Evolutionary conservation across 1,284 basidiomycete genomes (phyloP), one percentile per base, ranked within the genome.

Genomic region (Pseudozyma thailandica): DNA sequence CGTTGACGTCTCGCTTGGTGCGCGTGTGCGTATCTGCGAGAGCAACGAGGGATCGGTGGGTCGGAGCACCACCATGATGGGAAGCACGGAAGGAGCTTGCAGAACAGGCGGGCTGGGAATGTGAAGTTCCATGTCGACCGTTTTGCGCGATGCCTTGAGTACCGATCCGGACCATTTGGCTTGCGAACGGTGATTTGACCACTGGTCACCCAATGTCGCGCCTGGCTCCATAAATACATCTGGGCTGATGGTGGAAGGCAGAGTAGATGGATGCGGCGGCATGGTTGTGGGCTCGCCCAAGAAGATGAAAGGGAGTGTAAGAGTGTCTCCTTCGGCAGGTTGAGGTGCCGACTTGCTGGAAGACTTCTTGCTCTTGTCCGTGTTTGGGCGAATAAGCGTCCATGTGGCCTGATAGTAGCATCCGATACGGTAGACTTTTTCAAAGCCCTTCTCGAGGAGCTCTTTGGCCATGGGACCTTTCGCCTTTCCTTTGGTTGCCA

Each of bases 241-340:
- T 8, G 72, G 71, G 37, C 64, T 75, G 43, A 76, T 58, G n/a
- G 58, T 57, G 1, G 72, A 68, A 1, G 72, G 75, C 28, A 66
- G 31, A 0, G 74, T 69, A 6, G 68, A 64, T 15, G 74, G 74
- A 21, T 75, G 68, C 6, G 74, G 72, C 20, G 63, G 74, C 46
- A 74, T 51, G 13, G 55, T 41, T 7, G 75, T 72, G 2, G 69
- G 65, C 41, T 79, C 78, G 28, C 78, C 78, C n/a, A 71, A 42
- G 31, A 79, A 79, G 62, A 79, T 60, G 50, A 79, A 79, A 13
- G 78, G 76, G 26, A 79, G 43, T 13, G 76, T 72, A 42, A 79
- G 59, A 23, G 58, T 63, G 43, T 60, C 58, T 21, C 69, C 68
- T 21, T 70, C 71, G 47, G 65, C 60, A 10, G 61, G 26, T 12